Evolutionary conservation across 768 basidiomycete species (phyloP).

Genomic region (Dioszegia crocea): DNA sequence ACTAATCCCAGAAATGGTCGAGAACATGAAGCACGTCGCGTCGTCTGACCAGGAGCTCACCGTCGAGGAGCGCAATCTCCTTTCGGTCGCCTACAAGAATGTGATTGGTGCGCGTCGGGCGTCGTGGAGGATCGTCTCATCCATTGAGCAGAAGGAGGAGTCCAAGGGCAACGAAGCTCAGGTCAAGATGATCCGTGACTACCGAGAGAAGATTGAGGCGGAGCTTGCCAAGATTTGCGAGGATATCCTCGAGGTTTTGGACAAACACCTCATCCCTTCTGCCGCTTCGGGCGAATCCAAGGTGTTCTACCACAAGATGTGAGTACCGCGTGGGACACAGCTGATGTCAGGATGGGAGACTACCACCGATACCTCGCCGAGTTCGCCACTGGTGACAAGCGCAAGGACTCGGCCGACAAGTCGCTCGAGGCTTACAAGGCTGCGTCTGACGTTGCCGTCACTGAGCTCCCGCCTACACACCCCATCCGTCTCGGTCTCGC

Average conservation of each 20-base stretch:
- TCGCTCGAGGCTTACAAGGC: constrained; percentile 89
- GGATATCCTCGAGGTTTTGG: constrained; percentile 94
- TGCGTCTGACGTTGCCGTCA: constrained; percentile 93
- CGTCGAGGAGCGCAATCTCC: constrained; percentile 95
- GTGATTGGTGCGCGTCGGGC: constrained; percentile 97
- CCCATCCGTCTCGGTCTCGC: constrained; percentile 98
- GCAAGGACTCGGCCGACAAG: constrained; percentile 94
- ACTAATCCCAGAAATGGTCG: constrained; percentile 72
- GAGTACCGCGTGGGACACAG: constrained; percentile 41
- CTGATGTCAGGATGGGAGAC: constrained; percentile 80
- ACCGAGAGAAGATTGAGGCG: constrained; percentile 94
- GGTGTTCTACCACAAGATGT: constrained; percentile 99
- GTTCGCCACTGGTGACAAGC: constrained; percentile 96
- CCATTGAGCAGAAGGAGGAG: constrained; percentile 99
- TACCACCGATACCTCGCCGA: constrained; percentile 99
- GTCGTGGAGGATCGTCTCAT: constrained; percentile 96
- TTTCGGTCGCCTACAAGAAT: constrained; percentile 99
- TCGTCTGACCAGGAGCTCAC: constrained; percentile 97
- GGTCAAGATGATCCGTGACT: constrained; percentile 94
- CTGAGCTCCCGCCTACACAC: constrained; percentile 82
- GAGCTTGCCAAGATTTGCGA: constrained; percentile 98
- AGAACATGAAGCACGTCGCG: constrained; percentile 98
- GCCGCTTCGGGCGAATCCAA: constrained; percentile 95
- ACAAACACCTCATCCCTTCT: constrained; percentile 93
- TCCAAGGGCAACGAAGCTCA: constrained; percentile 95